A percentile compares a stretch with the other conserved stretches of the same genome.
These are phyloP conservation scores for Calocybe cyanea DNA, from an alignment of 768 basidiomycete genomes.

Conservation along the genomic window DNA sequence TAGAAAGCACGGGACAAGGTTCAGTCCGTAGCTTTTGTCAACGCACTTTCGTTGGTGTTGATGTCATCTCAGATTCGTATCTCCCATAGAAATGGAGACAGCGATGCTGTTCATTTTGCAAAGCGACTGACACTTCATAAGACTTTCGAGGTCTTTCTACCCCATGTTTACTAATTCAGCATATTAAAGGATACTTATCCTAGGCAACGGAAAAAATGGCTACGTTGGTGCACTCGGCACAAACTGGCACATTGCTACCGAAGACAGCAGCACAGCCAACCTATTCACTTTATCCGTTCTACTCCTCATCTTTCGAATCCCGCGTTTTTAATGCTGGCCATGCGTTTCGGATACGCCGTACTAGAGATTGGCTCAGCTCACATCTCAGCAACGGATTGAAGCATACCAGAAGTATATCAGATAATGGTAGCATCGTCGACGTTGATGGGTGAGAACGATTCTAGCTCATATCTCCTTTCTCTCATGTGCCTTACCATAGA, in stretches of 20 bases:
- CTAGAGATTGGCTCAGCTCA: constrained; percentile 55
- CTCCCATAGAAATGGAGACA: constrained; percentile 39
- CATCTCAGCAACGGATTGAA: constrained; percentile 29
- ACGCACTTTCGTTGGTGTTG: neutral
- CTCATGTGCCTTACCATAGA: neutral
- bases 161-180: neutral
- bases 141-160: constrained; percentile 45
- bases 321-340: constrained; percentile 42
- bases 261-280: constrained; percentile 26
- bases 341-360: constrained; percentile 57
- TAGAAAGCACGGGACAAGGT: constrained; percentile 48
- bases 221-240: constrained; percentile 12
- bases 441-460: constrained; percentile 28
- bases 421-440: constrained; percentile 29
- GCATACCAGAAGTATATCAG: constrained; percentile 35
- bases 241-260: constrained; percentile 22
- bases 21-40: constrained; percentile 31
- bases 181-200: neutral
- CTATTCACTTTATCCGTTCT: constrained; percentile 71
- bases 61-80: constrained; percentile 45
- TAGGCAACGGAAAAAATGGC: constrained; percentile 11
- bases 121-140: constrained; percentile 51
- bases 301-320: constrained; percentile 43
- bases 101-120: constrained; percentile 36
- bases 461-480: constrained; percentile 1